Conservation (phyloP, 306 rosid genomes). For the Alnus glutinosa region DNA sequence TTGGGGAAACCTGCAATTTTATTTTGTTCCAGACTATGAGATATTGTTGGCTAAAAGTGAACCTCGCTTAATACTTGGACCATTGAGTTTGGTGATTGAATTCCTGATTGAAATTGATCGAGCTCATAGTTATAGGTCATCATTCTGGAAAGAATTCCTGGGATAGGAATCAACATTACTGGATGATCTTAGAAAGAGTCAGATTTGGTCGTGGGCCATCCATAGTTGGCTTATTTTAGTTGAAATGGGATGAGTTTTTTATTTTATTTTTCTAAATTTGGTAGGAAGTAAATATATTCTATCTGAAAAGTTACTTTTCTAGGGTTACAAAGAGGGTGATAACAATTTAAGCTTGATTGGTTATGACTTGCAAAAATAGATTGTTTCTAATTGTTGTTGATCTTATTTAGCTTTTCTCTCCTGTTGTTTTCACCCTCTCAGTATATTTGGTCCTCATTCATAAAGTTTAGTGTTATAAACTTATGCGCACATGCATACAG, state of each 20-base stretch:
- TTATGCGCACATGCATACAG: background rate
- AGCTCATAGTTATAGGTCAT: constrained; percentile 2
- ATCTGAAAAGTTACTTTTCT: background rate
- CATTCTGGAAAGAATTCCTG: background rate
- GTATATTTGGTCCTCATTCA: background rate
- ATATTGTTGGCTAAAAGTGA: background rate
- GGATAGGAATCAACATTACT: background rate
- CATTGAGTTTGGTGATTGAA: background rate
- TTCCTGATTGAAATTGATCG: background rate
- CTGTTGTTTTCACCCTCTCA: background rate
- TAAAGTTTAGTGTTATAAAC: background rate
- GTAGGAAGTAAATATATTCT: background rate
- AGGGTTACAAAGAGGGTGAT: background rate
- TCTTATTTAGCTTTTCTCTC: background rate
- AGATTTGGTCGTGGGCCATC: background rate
- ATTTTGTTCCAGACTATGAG: background rate
- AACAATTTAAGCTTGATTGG: background rate
- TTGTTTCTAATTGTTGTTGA: background rate
- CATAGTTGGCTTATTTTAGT: background rate
- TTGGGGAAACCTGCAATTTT: background rate
- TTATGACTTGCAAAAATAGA: background rate
- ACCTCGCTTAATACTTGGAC: background rate
- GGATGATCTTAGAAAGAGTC: background rate
- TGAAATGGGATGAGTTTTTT: background rate
- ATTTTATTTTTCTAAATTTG: background rate